These are phyloP conservation scores for Caryopteris hybrid DNA, from an alignment of 305 asterid species.

Conservation along the genomic window DNA sequence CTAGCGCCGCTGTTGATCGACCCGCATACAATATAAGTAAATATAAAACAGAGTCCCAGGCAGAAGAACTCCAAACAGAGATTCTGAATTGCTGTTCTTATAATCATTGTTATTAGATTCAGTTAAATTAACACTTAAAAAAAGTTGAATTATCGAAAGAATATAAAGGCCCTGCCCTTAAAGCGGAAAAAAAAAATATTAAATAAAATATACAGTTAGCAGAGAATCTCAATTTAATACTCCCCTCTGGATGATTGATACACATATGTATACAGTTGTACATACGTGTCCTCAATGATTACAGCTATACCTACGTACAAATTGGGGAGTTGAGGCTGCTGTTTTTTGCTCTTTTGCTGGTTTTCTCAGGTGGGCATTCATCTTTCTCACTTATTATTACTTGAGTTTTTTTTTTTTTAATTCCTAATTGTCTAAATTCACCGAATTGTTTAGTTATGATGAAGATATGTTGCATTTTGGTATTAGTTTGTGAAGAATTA, in stretches of 20 bases:
- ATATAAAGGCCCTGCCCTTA: slow-evolving; percentile 16
- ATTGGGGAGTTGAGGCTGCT: slow-evolving; percentile 24
- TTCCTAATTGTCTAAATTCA: no score
- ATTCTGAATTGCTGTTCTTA: slow-evolving; percentile 18
- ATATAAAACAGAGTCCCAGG: no score
- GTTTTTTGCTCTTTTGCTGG: slow-evolving; percentile 26
- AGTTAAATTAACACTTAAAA: slow-evolving; percentile 5
- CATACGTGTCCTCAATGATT: slow-evolving; percentile 39
- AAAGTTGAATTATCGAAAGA: slow-evolving; percentile 24
- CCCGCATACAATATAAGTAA: no score
- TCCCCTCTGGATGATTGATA: slow-evolving; percentile 19
- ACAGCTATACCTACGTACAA: slow-evolving; percentile 33
- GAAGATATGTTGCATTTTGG: not conserved
- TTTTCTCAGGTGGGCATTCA: slow-evolving; percentile 33
- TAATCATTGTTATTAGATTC: not conserved
- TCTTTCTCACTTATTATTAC: slow-evolving; percentile 17
- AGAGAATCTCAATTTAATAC: slow-evolving; percentile 31
- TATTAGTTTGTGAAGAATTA: not conserved
- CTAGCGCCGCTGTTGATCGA: no score
- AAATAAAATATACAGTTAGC: slow-evolving; percentile 21
- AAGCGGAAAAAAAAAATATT: slow-evolving; percentile 6
- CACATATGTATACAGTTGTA: slow-evolving; percentile 33
- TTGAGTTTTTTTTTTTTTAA: not conserved
- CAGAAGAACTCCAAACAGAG: slow-evolving; percentile 15
- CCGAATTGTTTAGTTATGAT: not conserved